These are phyloP conservation scores for Boechera divaricarpa DNA, from an alignment of 345 rosid genomes.

Conservation along the genomic window DNA sequence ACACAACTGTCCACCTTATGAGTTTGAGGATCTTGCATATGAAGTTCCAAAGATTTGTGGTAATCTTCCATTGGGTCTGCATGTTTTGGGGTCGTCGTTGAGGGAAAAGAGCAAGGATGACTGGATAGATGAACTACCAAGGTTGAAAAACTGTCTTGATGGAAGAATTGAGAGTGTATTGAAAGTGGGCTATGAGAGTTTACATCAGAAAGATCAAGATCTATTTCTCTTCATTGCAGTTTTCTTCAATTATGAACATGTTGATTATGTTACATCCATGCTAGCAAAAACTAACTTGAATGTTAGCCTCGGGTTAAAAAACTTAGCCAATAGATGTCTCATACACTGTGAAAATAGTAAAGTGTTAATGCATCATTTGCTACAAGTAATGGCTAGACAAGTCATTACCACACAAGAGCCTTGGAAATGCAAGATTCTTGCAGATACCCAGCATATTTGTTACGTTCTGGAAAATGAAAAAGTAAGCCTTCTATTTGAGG, in stretches of 20 bases:
- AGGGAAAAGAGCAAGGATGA: not conserved
- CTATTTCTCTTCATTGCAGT: conserved; percentile 45
- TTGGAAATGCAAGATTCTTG: conserved; percentile 24
- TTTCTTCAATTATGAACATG: not conserved
- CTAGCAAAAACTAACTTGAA: not conserved
- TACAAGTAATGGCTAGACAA: conserved; percentile 33
- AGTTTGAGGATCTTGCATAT: not conserved
- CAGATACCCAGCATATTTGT: conserved; percentile 21
- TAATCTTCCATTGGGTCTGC: conserved; percentile 1
- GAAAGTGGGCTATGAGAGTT: conserved; percentile 34
- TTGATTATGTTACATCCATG: not conserved
- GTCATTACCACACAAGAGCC: conserved; percentile 16
- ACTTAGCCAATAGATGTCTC: conserved; percentile 10
- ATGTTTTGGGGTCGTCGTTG: not conserved
- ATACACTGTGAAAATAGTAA: not conserved
- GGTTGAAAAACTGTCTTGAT: not conserved
- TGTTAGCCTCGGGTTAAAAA: not conserved
- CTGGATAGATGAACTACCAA: not conserved
- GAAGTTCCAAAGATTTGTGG: not conserved
- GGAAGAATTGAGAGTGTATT: conserved; percentile 18
- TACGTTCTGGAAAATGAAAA: conserved; percentile 1
- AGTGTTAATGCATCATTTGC: conserved; percentile 36
- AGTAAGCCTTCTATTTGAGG: not conserved
- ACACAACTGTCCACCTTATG: conserved; percentile 39
- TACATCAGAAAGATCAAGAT: conserved; percentile 14